Conservation (phyloP, 345 rosid species). For the Gossypium bickii region DNA sequence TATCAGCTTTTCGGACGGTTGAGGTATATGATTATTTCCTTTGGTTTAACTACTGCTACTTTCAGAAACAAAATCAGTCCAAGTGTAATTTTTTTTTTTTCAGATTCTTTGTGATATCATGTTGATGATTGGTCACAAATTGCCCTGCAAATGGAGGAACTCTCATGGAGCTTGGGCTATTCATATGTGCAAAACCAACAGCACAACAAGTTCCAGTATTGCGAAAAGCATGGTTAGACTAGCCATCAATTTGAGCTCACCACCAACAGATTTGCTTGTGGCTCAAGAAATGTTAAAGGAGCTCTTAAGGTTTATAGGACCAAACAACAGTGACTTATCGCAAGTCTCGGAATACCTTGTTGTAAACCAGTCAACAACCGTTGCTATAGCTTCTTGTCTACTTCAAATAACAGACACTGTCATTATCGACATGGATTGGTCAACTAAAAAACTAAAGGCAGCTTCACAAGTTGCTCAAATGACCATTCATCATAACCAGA, state of each 20-base stretch:
- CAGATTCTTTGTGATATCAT: slow-evolving; percentile 62
- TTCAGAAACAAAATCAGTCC: background rate
- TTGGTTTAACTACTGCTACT: background rate
- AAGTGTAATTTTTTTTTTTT: slow-evolving; percentile 17
- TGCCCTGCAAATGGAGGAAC: slow-evolving; percentile 54
- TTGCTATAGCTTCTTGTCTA: slow-evolving; percentile 43
- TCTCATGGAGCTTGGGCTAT: slow-evolving; percentile 60
- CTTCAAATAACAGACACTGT: slow-evolving; percentile 50
- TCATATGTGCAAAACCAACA: slow-evolving; percentile 47
- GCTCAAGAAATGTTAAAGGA: slow-evolving; percentile 49
- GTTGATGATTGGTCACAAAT: slow-evolving; percentile 38
- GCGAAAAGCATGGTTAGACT: slow-evolving; percentile 52
- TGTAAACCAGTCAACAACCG: slow-evolving; percentile 48
- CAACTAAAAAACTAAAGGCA: slow-evolving; percentile 49
- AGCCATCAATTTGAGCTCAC: slow-evolving; percentile 43
- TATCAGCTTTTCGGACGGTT: slow-evolving; percentile 38
- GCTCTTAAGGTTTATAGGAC: slow-evolving; percentile 38
- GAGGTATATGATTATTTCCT: slow-evolving; percentile 45
- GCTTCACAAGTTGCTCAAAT: slow-evolving; percentile 37
- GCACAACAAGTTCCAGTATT: slow-evolving; percentile 38
- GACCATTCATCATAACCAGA: slow-evolving; percentile 25
- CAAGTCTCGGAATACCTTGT: slow-evolving; percentile 46
- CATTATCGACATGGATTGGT: slow-evolving; percentile 62
- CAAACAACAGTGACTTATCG: slow-evolving; percentile 21
- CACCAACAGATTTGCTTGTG: slow-evolving; percentile 51